Evolutionary conservation across 2,329 filamentous ascomycete species (phyloP).

Genomic region (Aspergillus quadricinctus): DNA sequence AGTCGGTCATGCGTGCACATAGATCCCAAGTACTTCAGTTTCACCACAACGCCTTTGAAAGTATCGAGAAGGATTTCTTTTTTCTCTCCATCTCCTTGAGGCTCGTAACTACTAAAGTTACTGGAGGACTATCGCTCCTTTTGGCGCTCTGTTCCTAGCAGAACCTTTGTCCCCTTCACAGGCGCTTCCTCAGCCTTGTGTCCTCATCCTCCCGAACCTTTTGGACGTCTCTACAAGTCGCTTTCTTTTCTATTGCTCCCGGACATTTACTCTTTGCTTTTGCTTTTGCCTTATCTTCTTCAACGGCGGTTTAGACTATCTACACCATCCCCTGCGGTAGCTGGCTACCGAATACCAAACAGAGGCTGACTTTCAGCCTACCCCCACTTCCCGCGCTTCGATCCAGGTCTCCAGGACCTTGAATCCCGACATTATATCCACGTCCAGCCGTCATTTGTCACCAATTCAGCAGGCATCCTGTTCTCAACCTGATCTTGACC

Average conservation of each 20-base stretch:
- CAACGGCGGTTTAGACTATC: neutral
- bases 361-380: neutral
- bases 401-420: neutral
- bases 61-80: constrained; percentile 10
- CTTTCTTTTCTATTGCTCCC: neutral
- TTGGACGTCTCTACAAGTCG: neutral
- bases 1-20: constrained; percentile 31
- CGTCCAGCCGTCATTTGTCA: neutral
- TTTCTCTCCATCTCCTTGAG: constrained; percentile 3
- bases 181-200: neutral
- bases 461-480: neutral
- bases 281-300: neutral
- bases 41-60: constrained; percentile 18
- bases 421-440: neutral
- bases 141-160: constrained; percentile 4
- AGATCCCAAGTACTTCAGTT: constrained; percentile 20
- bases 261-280: neutral
- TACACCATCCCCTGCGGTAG: neutral
- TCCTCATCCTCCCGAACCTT: neutral
- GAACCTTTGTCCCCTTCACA: neutral
- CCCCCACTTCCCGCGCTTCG: neutral
- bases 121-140: constrained; percentile 7
- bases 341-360: neutral
- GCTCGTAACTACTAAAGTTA: neutral
- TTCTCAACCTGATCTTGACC: neutral